Percentiles rank a stretch among this genome's conserved stretches.
Conservation (phyloP, 768 basidiomycete species). For the Myochromella boudieri region DNA sequence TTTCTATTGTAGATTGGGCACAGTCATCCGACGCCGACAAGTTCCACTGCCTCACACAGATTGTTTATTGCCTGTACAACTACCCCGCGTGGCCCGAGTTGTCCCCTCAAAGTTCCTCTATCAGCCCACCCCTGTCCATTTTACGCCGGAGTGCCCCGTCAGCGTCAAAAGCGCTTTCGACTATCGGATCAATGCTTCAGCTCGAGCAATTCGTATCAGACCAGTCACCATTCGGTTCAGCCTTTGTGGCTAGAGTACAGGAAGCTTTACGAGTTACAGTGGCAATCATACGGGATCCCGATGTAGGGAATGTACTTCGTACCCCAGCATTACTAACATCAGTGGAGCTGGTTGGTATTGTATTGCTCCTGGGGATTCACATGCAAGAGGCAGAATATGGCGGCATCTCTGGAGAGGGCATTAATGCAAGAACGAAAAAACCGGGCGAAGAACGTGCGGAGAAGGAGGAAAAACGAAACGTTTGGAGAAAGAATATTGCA, state of each 20-base stretch:
- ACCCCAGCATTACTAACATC: slow-evolving; percentile 54
- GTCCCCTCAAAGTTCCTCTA: no score
- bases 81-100: slow-evolving; percentile 26
- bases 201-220: slow-evolving; percentile 28
- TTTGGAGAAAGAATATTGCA: slow-evolving; percentile 5
- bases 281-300: slow-evolving; percentile 1
- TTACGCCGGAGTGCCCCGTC: no score
- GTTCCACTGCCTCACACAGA: slow-evolving; percentile 59
- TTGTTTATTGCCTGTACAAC: slow-evolving; percentile 48
- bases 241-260: neutral
- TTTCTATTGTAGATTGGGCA: slow-evolving; percentile 60
- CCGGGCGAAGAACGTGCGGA: slow-evolving; percentile 6
- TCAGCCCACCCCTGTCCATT: no score
- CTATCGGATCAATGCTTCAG: neutral
- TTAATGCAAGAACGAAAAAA: slow-evolving; percentile 1
- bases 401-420: neutral
- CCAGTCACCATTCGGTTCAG: neutral
- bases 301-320: neutral
- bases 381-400: slow-evolving; percentile 28
- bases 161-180: neutral
- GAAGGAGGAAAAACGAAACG: slow-evolving; percentile 1
- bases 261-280: slow-evolving; percentile 9
- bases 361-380: slow-evolving; percentile 51
- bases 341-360: slow-evolving; percentile 63
- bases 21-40: slow-evolving; percentile 47